Conservation (phyloP, 169 alveolate genomes). For the Neospora caninum region DNA sequence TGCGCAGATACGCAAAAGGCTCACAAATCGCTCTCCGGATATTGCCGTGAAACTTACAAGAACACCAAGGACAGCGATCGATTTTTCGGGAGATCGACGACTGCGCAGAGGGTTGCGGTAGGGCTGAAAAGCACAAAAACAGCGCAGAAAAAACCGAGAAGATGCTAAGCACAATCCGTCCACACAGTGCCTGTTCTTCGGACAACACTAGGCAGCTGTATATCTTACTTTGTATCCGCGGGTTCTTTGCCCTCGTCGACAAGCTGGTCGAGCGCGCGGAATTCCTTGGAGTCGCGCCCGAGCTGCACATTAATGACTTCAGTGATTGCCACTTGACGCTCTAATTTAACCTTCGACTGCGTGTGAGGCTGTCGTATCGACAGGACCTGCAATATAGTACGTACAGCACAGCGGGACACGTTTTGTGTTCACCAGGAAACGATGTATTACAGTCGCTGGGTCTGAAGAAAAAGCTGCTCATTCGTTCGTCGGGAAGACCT, state of each 20-base stretch:
- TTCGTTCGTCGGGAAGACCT: background rate
- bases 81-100: conserved; percentile 50
- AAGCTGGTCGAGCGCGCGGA: conserved; percentile 51
- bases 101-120: conserved; percentile 59
- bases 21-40: background rate
- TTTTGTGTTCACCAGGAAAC: conserved; percentile 12
- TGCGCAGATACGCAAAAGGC: conserved; percentile 39
- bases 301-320: conserved; percentile 17
- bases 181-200: background rate
- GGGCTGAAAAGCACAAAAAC: conserved; percentile 47
- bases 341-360: conserved; percentile 59
- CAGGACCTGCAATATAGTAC: conserved; percentile 11
- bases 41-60: background rate
- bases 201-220: too few relatives aligned
- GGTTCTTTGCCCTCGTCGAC: conserved; percentile 39
- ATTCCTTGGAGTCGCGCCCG: conserved; percentile 66
- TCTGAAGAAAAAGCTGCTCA: too few relatives aligned
- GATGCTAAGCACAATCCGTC: background rate
- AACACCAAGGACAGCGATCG: conserved; percentile 51
- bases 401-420: background rate
- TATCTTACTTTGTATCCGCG: conserved; percentile 40
- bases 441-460: too few relatives aligned
- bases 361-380: conserved; percentile 59
- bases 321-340: conserved; percentile 50
- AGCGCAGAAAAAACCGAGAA: background rate